These are phyloP conservation scores for Solanum clarkiae DNA, from an alignment of 257 asterid species.

Conservation along the genomic window DNA sequence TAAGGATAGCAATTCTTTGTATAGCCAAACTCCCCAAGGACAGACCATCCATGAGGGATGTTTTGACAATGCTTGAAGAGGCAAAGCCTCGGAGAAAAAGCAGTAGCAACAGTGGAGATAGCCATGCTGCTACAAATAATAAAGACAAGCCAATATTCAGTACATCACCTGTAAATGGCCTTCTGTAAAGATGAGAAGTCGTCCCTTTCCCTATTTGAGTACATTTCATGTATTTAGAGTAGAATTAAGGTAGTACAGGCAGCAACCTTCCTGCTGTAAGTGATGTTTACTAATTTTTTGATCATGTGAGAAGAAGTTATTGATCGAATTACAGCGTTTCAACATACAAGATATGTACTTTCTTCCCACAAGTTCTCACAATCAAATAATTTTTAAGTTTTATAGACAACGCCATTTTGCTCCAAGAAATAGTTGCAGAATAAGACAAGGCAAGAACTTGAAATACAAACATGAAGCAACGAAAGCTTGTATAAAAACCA, in stretches of 20 bases:
- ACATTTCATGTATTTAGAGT: neutral
- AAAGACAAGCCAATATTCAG: slow-evolving; percentile 21
- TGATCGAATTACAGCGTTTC: neutral
- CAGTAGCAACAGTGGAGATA: slow-evolving; percentile 8
- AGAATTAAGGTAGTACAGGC: neutral
- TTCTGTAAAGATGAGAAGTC: neutral
- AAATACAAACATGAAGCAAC: neutral
- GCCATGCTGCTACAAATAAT: neutral
- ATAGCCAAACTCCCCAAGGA: slow-evolving; percentile 36
- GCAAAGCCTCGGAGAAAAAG: slow-evolving; percentile 40
- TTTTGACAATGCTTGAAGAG: slow-evolving; percentile 35
- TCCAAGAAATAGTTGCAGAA: neutral
- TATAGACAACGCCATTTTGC: neutral
- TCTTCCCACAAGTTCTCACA: neutral
- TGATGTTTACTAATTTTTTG: neutral
- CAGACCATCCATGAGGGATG: slow-evolving; percentile 45
- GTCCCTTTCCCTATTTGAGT: neutral
- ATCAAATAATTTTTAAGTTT: neutral
- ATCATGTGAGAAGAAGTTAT: neutral
- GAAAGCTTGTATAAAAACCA: neutral
- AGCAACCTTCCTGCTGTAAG: neutral
- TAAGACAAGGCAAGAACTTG: neutral
- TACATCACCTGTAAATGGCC: slow-evolving; percentile 28
- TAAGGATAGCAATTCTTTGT: slow-evolving; percentile 33
- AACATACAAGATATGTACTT: neutral